Evolutionary conservation across 805 yeast species (phyloP), one percentile per base, ranked within the genome.

Genomic region (Hagleromyces aurorensis): DNA sequence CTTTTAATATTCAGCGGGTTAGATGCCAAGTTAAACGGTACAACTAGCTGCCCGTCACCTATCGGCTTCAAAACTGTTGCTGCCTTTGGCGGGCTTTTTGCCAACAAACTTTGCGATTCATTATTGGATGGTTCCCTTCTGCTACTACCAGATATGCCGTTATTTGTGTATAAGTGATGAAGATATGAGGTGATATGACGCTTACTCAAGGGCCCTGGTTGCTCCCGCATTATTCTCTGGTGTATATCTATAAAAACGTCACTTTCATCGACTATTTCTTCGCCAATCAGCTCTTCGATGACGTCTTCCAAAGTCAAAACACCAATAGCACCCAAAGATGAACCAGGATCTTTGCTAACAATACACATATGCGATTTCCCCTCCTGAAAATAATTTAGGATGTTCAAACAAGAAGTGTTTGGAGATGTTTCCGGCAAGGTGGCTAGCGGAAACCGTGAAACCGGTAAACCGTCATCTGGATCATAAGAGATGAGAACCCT

Each of bases 351-450:
- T 34, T 76, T 78, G 40, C 89, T 76, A 6, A 89, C 96, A 20
- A 87, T 77, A 47, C 91, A 89, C 98, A 89, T 89, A 59, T 89
- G 98, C 1, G 94, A 79, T 57, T 86, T 87, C 38, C 98, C 98
- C 56, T 89, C 96, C 57, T 89, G 98, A 68, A 91, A 89, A 60
- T 89, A 89, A 57, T 89, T 89, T 50, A 89, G 68, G 43, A 89
- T 87, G 58, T 91, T 89, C 51, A 89, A 66, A 57, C 97, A 89
- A 5, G 96, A 85, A 4, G 97, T 87, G 30, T 80, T 86, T 13
- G 84, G 79, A 2, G 80, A 75, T 0, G 98, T 89, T 60, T 89
- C 97, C 0, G 98, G 98, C 25, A 89, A 67, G 0, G 97, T 91
- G 2, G 97, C 97, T 46, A 89, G 67, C 6, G 97, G 96, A 65